Evolutionary conservation across 345 rosid genomes (phyloP).

Genomic region (Iberis pinnata): DNA sequence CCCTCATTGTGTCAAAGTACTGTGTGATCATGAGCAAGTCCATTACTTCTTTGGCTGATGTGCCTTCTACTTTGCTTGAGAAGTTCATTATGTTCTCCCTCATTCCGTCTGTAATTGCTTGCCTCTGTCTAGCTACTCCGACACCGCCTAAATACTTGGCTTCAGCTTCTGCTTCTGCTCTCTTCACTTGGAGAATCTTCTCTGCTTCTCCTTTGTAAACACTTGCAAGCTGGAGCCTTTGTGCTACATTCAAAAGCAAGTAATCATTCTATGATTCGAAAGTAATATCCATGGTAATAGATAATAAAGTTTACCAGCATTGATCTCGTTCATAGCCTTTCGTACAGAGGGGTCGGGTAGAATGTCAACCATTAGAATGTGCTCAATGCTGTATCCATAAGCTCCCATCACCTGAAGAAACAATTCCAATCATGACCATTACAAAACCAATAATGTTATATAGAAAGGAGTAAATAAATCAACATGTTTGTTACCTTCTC

Average conservation of each 20-base stretch:
- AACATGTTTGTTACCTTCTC: too few species aligned
- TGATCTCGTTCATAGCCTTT: constrained; percentile 96
- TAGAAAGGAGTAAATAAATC: too few species aligned
- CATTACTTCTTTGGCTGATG: constrained; percentile 93
- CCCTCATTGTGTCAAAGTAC: constrained; percentile 91
- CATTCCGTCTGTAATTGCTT: constrained; percentile 92
- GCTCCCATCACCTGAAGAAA: constrained; percentile 80
- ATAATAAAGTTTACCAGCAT: constrained; percentile 73
- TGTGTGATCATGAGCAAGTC: constrained; percentile 96
- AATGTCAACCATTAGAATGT: constrained; percentile 94
- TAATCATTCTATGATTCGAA: too few species aligned
- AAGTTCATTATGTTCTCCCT: constrained; percentile 93
- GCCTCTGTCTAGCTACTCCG: constrained; percentile 96
- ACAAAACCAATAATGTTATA: too few species aligned
- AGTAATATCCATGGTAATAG: too few species aligned
- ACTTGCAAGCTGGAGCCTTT: constrained; percentile 97
- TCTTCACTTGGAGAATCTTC: constrained; percentile 77
- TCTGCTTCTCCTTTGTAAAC: constrained; percentile 99
- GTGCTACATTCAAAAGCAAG: too few species aligned
- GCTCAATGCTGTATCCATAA: constrained; percentile 94
- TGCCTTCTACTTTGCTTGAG: constrained; percentile 83
- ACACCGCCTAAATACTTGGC: constrained; percentile 92
- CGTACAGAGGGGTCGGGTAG: constrained; percentile 87
- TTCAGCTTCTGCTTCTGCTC: constrained; percentile 94
- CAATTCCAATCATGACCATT: too few species aligned